Evolutionary conservation across 495 filamentous ascomycete species (phyloP).

Genomic region (Apiosordaria backusii): DNA sequence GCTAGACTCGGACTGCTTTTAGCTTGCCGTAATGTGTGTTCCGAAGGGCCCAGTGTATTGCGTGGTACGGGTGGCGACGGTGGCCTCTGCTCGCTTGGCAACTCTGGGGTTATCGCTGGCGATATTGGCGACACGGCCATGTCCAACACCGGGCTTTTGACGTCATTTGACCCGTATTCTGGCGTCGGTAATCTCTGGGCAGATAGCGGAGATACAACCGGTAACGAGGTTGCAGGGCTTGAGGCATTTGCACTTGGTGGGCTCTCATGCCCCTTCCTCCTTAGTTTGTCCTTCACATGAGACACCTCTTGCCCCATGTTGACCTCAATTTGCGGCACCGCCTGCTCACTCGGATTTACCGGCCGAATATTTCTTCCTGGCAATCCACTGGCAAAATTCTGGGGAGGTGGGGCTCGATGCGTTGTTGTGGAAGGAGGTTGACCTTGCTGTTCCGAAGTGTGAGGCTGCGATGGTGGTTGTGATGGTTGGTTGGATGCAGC

Average conservation of each 20-base stretch:
- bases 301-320: conserved; percentile 32
- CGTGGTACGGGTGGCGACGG: conserved; percentile 3
- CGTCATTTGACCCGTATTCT: conserved; percentile 27
- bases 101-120: conserved; percentile 32
- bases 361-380: conserved; percentile 37
- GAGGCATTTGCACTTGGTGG: conserved; percentile 4
- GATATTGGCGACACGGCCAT: conserved; percentile 28
- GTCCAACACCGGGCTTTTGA: conserved; percentile 18
- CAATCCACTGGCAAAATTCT: conserved; percentile 23
- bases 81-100: conserved; percentile 12
- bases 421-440: conserved; percentile 12
- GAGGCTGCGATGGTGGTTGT: conserved; percentile 12
- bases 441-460: conserved; percentile 8
- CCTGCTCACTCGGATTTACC: conserved; percentile 21
- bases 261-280: conserved; percentile 10
- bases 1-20: conserved; percentile 18
- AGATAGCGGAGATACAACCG: conserved; percentile 17
- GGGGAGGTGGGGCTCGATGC: conserved; percentile 18
- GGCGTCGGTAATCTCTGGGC: conserved; percentile 23
- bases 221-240: conserved; percentile 18
- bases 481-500: conserved; percentile 18
- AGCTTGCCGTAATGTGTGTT: conserved; percentile 15
- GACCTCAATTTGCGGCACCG: conserved; percentile 13
- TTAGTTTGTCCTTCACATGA: conserved; percentile 17
- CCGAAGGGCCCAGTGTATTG: conserved; percentile 12